A percentile compares a stretch with the other conserved stretches of the same genome.
Evolutionary conservation across 352 stramenopile genomes (phyloP).

Genomic region (Phytophthora lateralis): DNA sequence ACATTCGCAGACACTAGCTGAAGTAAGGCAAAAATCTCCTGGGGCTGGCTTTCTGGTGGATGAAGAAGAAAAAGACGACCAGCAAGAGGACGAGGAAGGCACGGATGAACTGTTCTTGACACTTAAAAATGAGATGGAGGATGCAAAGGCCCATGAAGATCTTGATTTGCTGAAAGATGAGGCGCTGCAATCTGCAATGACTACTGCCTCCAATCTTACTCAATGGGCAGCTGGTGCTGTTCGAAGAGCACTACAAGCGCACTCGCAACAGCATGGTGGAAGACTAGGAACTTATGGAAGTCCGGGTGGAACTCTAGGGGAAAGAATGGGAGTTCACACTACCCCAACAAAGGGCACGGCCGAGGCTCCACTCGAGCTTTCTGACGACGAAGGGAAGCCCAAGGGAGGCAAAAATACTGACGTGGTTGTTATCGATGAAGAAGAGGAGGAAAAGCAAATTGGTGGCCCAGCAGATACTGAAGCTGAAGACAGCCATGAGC

Average conservation of each 20-base stretch:
- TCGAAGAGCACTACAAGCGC: slow-evolving; percentile 65
- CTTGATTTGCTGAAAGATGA: slow-evolving; percentile 65
- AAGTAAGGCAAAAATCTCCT: slow-evolving; percentile 9
- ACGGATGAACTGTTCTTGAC: slow-evolving; percentile 58
- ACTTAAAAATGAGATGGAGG: slow-evolving; percentile 73
- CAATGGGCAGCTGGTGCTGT: slow-evolving; percentile 88
- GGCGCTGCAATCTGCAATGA: slow-evolving; percentile 76
- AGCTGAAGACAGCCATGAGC: slow-evolving; percentile 26
- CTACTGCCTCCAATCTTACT: slow-evolving; percentile 86
- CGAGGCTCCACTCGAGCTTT: slow-evolving; percentile 17
- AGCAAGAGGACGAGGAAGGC: slow-evolving; percentile 24
- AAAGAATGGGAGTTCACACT: slow-evolving; percentile 2
- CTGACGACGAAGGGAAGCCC: slow-evolving; percentile 22
- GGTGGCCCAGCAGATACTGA: slow-evolving; percentile 2
- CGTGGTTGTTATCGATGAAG: slow-evolving; percentile 35
- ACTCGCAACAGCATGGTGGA: slow-evolving; percentile 52
- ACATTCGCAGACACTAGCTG: background rate
- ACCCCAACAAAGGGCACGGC: slow-evolving; percentile 9
- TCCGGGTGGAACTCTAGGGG: background rate
- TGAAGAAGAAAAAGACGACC: slow-evolving; percentile 5
- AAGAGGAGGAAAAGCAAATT: slow-evolving; percentile 22
- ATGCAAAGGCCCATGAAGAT: slow-evolving; percentile 72
- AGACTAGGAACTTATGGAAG: slow-evolving; percentile 15
- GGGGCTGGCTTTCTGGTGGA: background rate
- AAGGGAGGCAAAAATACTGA: slow-evolving; percentile 9